These are phyloP conservation scores for Paratinospora sagittata DNA, from an alignment of 164 flowering plant genomes.

Conservation along the genomic window DNA sequence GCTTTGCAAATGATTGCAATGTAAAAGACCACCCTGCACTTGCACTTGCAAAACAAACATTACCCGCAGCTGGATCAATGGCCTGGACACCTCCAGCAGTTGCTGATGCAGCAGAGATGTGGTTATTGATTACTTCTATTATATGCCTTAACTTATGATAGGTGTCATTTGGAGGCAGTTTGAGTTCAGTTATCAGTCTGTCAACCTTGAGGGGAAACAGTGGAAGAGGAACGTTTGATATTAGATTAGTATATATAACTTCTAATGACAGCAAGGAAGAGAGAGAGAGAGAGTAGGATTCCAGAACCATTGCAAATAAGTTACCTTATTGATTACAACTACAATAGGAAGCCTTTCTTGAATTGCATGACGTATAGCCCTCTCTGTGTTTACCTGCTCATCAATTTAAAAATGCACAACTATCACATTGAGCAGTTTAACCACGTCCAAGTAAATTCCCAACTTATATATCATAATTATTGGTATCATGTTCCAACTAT, in stretches of 20 bases:
- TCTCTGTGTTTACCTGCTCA: constrained; percentile 88
- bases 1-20: constrained; percentile 88
- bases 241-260: neutral
- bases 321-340: constrained; percentile 92
- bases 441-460: neutral
- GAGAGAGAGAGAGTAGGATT: neutral
- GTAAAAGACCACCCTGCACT: constrained; percentile 99
- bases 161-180: constrained; percentile 94
- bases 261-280: neutral
- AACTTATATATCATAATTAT: neutral
- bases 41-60: constrained; percentile 97
- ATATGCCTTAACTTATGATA: constrained; percentile 88
- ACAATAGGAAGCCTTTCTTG: constrained; percentile 94
- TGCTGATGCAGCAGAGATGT: constrained; percentile 75
- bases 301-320: neutral
- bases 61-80: constrained; percentile 88
- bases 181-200: constrained; percentile 94
- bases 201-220: constrained; percentile 56
- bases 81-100: constrained; percentile 78
- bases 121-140: constrained; percentile 76
- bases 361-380: constrained; percentile 98
- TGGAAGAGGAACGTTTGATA: neutral
- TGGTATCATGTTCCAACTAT: neutral
- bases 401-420: neutral
- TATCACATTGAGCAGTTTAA: neutral